phyloP scores from a whole-genome alignment of 2,329 filamentous ascomycete species.

The Coccinonectria pachysandricola region DNA sequence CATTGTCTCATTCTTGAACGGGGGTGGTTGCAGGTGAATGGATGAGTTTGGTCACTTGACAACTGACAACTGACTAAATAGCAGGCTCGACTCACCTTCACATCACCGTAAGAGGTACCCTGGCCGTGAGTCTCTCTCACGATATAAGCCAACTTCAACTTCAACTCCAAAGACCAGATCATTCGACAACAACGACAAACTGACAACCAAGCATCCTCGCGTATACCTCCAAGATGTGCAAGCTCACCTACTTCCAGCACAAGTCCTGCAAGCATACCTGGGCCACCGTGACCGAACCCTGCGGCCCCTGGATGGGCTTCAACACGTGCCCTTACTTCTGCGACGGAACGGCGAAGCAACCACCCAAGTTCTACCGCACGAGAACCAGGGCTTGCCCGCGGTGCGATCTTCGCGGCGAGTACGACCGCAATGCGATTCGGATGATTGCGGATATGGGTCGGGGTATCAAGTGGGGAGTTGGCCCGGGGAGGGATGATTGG shows the following conservation, averaged over 20 bases:
- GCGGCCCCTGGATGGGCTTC: constrained; percentile 41
- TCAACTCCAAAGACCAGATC: no score
- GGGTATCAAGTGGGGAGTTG: constrained; percentile 37
- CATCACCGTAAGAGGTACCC: no score
- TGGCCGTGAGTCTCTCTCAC: no score
- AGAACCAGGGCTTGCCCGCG: constrained; percentile 29
- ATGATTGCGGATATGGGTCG: constrained; percentile 34
- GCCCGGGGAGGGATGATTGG: constrained; percentile 29
- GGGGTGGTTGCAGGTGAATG: no score
- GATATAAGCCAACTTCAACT: no score
- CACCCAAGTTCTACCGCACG: constrained; percentile 26
- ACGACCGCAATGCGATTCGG: constrained; percentile 37
- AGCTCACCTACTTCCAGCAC: constrained; percentile 36
- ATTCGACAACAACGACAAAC: constrained; percentile 1
- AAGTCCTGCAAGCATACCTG: constrained; percentile 42
- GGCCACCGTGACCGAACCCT: constrained; percentile 36
- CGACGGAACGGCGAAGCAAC: constrained; percentile 26
- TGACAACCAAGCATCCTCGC: constrained; percentile 1
- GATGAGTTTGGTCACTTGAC: no score
- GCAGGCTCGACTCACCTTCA: no score
- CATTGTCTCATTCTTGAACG: no score
- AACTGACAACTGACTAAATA: no score
- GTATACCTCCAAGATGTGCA: constrained; percentile 35
- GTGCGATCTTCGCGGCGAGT: constrained; percentile 29
- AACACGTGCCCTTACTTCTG: constrained; percentile 34